These are phyloP conservation scores for Phytopythium cucurbitacearum DNA, from an alignment of 352 stramenopile genomes.

Conservation along the genomic window DNA sequence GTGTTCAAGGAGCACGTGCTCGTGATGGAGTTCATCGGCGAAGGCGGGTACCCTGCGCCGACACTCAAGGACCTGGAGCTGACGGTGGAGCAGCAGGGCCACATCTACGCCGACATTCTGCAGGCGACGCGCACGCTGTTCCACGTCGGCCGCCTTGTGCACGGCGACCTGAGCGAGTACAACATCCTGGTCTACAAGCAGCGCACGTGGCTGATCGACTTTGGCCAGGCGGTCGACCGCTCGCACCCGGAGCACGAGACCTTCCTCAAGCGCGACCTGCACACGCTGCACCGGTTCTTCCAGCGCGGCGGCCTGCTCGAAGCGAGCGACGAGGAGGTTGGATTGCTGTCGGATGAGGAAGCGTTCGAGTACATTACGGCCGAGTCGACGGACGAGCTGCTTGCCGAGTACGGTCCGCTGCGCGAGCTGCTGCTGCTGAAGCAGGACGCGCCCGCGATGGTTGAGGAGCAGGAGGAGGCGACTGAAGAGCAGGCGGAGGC, in stretches of 20 bases:
- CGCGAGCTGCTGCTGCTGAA: slow-evolving; percentile 23
- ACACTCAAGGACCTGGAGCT: slow-evolving; percentile 60
- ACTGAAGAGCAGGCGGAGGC: slow-evolving; percentile 4
- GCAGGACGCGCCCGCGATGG: slow-evolving; percentile 13
- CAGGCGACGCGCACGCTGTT: slow-evolving; percentile 41
- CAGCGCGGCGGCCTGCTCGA: slow-evolving; percentile 31
- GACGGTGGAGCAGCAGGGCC: slow-evolving; percentile 45
- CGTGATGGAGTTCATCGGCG: slow-evolving; percentile 68
- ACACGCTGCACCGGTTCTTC: slow-evolving; percentile 80
- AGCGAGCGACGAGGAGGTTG: slow-evolving; percentile 27
- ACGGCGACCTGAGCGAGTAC: slow-evolving; percentile 81
- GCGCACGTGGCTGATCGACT: slow-evolving; percentile 88
- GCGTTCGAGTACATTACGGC: slow-evolving; percentile 39
- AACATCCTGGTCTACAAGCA: slow-evolving; percentile 84
- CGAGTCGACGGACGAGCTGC: slow-evolving; percentile 19
- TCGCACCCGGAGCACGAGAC: slow-evolving; percentile 66
- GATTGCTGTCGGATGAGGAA: slow-evolving; percentile 34
- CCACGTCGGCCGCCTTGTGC: slow-evolving; percentile 50
- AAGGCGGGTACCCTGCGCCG: slow-evolving; percentile 43
- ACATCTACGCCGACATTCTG: slow-evolving; percentile 54
- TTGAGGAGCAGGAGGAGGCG: slow-evolving; percentile 13
- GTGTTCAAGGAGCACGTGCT: slow-evolving; percentile 66
- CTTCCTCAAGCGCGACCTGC: slow-evolving; percentile 72
- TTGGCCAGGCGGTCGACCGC: slow-evolving; percentile 86
- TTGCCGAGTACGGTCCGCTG: slow-evolving; percentile 23